These are phyloP conservation scores for Sugiyamaella sp. DNA, from an alignment of 1,139 yeast genomes.

Conservation along the genomic window DNA sequence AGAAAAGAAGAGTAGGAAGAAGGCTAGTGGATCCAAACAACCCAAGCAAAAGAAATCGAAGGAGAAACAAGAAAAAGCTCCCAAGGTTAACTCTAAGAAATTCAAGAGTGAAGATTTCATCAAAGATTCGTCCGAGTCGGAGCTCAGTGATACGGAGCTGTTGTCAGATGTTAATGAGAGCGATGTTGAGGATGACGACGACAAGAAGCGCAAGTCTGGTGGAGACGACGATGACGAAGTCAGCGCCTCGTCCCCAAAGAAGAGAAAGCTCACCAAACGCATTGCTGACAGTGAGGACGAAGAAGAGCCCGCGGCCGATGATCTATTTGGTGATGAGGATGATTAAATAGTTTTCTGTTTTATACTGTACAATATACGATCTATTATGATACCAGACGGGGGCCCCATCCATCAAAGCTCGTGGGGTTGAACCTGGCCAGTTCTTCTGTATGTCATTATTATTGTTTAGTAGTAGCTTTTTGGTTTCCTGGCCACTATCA, in stretches of 20 bases:
- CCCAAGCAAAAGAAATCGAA: slow-evolving; percentile 24
- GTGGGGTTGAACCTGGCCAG: no score
- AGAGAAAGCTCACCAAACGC: slow-evolving; percentile 33
- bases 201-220: slow-evolving; percentile 2
- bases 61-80: slow-evolving; percentile 27
- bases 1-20: slow-evolving; percentile 27
- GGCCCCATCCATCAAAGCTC: no score
- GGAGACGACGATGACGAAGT: slow-evolving; percentile 26
- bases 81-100: slow-evolving; percentile 24
- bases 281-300: slow-evolving; percentile 40
- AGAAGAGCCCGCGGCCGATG: slow-evolving; percentile 35
- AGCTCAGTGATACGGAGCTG: slow-evolving; percentile 29
- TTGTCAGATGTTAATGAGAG: slow-evolving; percentile 23
- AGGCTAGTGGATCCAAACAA: slow-evolving; percentile 21
- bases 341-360: slow-evolving; percentile 19
- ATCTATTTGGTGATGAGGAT: slow-evolving; percentile 38
- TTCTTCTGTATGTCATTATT: no score
- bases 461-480: no score
- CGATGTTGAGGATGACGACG: slow-evolving; percentile 8
- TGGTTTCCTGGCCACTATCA: no score
- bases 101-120: slow-evolving; percentile 33
- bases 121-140: slow-evolving; percentile 27
- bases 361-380: slow-evolving; percentile 8
- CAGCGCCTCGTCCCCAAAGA: slow-evolving; percentile 25
- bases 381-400: slow-evolving; percentile 3